phyloP scores from a whole-genome alignment of 2,329 filamentous ascomycete genomes.

The Venturia aucupariae region DNA sequence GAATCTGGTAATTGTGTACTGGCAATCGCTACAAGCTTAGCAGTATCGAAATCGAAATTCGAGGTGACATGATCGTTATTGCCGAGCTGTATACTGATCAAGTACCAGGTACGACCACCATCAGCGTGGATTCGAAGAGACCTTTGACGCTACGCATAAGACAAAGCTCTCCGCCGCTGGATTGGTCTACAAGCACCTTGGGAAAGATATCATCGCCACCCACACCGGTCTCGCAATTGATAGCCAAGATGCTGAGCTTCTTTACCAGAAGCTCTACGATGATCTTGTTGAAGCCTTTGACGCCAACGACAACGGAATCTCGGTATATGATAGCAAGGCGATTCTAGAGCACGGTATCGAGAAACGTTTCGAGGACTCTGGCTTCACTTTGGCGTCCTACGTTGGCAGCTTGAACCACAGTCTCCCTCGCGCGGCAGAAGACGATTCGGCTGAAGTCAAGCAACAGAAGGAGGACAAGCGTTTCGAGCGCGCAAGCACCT shows the following conservation, averaged over 20 bases:
- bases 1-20: neutral
- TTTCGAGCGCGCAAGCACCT: conserved; percentile 66
- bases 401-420: conserved; percentile 77
- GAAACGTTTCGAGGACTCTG: conserved; percentile 75
- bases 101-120: conserved; percentile 73
- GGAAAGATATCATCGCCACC: conserved; percentile 68
- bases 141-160: conserved; percentile 63
- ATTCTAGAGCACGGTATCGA: conserved; percentile 62
- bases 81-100: no score
- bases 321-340: conserved; percentile 63
- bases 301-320: conserved; percentile 94
- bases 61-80: no score
- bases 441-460: conserved; percentile 27
- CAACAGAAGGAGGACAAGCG: conserved; percentile 72
- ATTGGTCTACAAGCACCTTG: conserved; percentile 93
- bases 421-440: conserved; percentile 11
- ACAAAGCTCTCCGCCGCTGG: conserved; percentile 94
- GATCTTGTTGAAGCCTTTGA: conserved; percentile 94
- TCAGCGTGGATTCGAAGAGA: conserved; percentile 80
- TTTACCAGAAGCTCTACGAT: conserved; percentile 85
- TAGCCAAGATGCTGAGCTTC: conserved; percentile 57
- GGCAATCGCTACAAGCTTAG: neutral
- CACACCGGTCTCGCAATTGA: conserved; percentile 49
- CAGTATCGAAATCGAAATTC: neutral
- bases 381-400: conserved; percentile 75